Evolutionary conservation across 257 asterid genomes (phyloP), one percentile per base, ranked within the genome.

Genomic region (Jacaranda mimosifolia): DNA sequence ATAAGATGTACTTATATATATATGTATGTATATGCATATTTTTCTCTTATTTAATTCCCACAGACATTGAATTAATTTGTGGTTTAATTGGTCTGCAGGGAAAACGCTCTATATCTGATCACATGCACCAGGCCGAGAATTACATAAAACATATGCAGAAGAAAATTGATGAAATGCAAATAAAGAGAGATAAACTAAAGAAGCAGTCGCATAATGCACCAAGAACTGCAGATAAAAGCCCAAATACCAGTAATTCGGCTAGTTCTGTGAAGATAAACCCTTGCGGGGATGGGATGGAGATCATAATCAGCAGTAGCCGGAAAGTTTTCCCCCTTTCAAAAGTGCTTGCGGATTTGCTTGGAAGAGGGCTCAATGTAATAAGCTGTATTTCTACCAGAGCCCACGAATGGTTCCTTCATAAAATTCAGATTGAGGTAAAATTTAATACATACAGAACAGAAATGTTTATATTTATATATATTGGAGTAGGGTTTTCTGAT

Each of bases 61-160:
- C 32, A 26, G 32, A 26, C 32, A 2, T 26, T 26, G 32, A 26
- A 26, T 12, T 4, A 3, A 6, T 77, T 32, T 67, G 15, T 10
- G 3, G 35, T 1, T 4, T 48, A 0, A 11, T 62, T 75, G 15
- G 43, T 56, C 7, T 52, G 0, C 59, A 91, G 97, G 93, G 91
- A 12, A 91, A 86, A 70, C 79, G 88, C 6, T 79, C 91, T 0
- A 82, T 76, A 49, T 69, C 85, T 0, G 92, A 91, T 66, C 90
- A 86, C 17, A 73, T 87, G 72, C 70, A 84, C 11, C 85, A 81
- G 62, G 80, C 91, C 0, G 82, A 74, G 55, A 88, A 51, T 14
- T 90, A 90, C 73, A 91, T 90, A 55, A 80, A 45, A 17, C 46
- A 82, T 46, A 73, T 68, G 87, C 79, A 87, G 63, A 78, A 72